A percentile compares a stretch with the other conserved stretches of the same genome.
These are phyloP conservation scores for Phytophthora capsici DNA, from an alignment of 352 stramenopile genomes.

Conservation along the genomic window DNA sequence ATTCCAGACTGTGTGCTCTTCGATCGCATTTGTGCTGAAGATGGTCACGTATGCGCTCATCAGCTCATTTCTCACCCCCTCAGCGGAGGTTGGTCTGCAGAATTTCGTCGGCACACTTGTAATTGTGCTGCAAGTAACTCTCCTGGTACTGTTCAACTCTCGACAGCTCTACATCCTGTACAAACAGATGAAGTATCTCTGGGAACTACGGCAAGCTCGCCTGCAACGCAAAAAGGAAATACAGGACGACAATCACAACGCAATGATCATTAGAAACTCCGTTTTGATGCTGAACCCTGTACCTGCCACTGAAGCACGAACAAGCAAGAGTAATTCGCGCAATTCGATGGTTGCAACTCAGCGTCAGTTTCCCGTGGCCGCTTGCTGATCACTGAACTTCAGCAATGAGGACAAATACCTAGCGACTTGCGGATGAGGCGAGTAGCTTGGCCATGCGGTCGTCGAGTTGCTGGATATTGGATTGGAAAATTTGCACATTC, in stretches of 20 bases:
- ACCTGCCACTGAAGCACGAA: constrained; percentile 40
- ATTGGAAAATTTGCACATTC: constrained; percentile 81
- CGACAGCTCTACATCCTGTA: constrained; percentile 79
- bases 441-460: constrained; percentile 69
- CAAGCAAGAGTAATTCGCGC: constrained; percentile 34
- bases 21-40: constrained; percentile 81
- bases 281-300: constrained; percentile 42
- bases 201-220: constrained; percentile 51
- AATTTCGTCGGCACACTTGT: constrained; percentile 70
- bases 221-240: constrained; percentile 35
- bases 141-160: constrained; percentile 81
- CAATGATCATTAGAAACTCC: constrained; percentile 43
- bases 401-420: constrained; percentile 22
- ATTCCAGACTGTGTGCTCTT: constrained; percentile 76
- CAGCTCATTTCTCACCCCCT: constrained; percentile 71
- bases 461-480: constrained; percentile 80
- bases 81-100: constrained; percentile 50
- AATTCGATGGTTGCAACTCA: constrained; percentile 36
- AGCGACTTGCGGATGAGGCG: constrained; percentile 21
- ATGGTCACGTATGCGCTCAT: constrained; percentile 87
- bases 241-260: constrained; percentile 28
- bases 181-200: constrained; percentile 78
- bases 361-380: constrained; percentile 21
- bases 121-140: constrained; percentile 65
- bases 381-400: constrained; percentile 17